Evolutionary conservation across 768 basidiomycete genomes (phyloP).

Genomic region (Phaffia australis): DNA sequence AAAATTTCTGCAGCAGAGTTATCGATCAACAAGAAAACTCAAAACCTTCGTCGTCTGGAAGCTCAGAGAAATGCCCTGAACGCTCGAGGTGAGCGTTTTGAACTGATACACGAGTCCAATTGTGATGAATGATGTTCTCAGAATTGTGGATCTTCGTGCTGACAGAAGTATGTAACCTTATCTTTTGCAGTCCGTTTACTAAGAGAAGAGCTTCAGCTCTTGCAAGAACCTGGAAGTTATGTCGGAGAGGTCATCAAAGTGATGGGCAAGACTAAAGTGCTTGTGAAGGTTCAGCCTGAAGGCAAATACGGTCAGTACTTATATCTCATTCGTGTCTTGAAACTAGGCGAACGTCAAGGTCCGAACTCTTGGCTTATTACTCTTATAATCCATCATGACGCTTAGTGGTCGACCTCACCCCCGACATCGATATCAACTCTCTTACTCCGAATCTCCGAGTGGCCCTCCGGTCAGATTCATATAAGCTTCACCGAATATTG

Average conservation of each 20-base stretch:
- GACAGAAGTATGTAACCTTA: not conserved
- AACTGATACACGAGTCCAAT: not conserved
- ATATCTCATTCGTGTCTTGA: not conserved
- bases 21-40: slow-evolving; percentile 88
- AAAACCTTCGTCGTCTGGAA: slow-evolving; percentile 87
- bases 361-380: not conserved
- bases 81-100: slow-evolving; percentile 58
- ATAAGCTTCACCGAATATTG: slow-evolving; percentile 90
- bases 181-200: slow-evolving; percentile 62
- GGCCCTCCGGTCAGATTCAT: slow-evolving; percentile 89
- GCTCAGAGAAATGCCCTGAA: slow-evolving; percentile 96
- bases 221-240: slow-evolving; percentile 93
- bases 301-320: slow-evolving; percentile 88
- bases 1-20: slow-evolving; percentile 92
- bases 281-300: slow-evolving; percentile 97
- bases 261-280: slow-evolving; percentile 98
- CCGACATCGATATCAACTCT: slow-evolving; percentile 65
- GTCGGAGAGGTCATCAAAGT: slow-evolving; percentile 96
- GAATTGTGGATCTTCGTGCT: not conserved
- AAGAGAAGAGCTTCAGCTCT: slow-evolving; percentile 78
- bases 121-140: not conserved
- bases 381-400: not conserved
- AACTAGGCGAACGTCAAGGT: not conserved
- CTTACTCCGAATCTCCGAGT: slow-evolving; percentile 82
- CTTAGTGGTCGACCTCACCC: slow-evolving; percentile 83